phyloP scores from a whole-genome alignment of 179 eudicot genomes.

The Carnegiea gigantea region DNA sequence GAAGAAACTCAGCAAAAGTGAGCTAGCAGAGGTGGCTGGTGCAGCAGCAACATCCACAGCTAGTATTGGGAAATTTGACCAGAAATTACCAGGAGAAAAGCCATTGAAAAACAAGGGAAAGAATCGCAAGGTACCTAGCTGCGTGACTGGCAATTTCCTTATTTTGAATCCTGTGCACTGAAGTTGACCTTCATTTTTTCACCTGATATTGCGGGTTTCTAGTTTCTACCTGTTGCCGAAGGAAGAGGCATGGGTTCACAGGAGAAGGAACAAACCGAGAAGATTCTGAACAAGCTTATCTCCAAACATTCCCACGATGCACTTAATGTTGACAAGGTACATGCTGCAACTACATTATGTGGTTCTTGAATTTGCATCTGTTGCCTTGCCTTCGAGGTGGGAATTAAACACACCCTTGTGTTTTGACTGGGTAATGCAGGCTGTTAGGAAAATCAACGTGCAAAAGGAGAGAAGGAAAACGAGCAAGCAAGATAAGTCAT shows the following conservation, averaged over 20 bases:
- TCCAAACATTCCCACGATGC: constrained; percentile 69
- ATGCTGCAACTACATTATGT: background rate
- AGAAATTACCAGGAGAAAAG: constrained; percentile 87
- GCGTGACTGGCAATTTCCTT: too few relatives aligned
- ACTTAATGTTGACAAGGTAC: constrained; percentile 79
- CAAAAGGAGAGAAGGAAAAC: constrained; percentile 62
- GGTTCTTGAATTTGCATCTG: too few relatives aligned
- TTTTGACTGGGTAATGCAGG: constrained; percentile 39
- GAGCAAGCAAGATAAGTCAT: constrained; percentile 46
- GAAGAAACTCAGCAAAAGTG: constrained; percentile 65
- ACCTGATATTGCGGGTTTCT: constrained; percentile 9
- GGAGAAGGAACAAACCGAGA: constrained; percentile 79
- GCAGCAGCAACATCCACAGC: constrained; percentile 93
- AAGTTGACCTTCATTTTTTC: background rate
- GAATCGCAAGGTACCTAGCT: constrained; percentile 62
- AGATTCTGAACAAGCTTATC: constrained; percentile 74
- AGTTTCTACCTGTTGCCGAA: constrained; percentile 89
- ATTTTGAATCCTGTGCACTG: too few relatives aligned
- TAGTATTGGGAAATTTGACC: constrained; percentile 96
- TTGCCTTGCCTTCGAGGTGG: background rate
- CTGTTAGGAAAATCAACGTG: constrained; percentile 81
- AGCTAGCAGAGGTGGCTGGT: constrained; percentile 82
- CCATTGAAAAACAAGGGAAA: constrained; percentile 75
- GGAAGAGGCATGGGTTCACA: constrained; percentile 89
- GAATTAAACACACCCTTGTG: background rate